Evolutionary conservation across 2,329 filamentous ascomycete genomes (phyloP), one percentile per base, ranked within the genome.

Genomic region (Magnaporthiopsis incrustans): DNA sequence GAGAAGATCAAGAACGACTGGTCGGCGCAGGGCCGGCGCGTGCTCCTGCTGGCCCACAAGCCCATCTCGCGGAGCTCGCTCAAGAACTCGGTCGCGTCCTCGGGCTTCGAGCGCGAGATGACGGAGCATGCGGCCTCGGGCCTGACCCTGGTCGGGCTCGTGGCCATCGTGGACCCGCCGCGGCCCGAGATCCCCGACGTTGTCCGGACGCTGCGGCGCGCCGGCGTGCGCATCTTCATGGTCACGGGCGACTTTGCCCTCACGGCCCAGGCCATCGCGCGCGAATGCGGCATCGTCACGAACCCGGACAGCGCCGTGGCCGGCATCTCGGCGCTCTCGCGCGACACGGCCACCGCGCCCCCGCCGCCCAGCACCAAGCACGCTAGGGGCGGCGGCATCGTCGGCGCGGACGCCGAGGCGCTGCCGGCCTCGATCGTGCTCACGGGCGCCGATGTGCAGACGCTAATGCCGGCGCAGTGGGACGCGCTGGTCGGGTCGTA

Each of bases 231-330:
- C n/a, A 86, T 92, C 35, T 88, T 90, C 73, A 93, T 93, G 89
- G 89, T 92, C 0, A 93, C 90, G 1, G 89, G 90, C 12, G 90
- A 93, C 70, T 92, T 90, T 71, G 87, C 87, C 32, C 80, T 92
- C 22, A 93, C 90, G 0, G 89, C 90, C 0, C 81, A 86, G 66
- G 87, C 89, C 1, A 92, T 93, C 66, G 89, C 89, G 0, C 79
- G 82, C 3, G 85, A 91, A 64, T 90, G 88, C 66, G 87, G 89
- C 11, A 91, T 92, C 70, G 81, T 92, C 63, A 88, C 81, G 1
- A 80, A 79, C 57, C 76, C 77, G 0, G 72, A 76, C 2, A 72
- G 75, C 2, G 69, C 76, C 2, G 78, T 89, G 4, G 82, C 89
- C 66, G 77, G 81, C 56, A 75, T 84, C 10, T 77, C 78, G 0